phyloP scores from a whole-genome alignment of 495 filamentous ascomycete species.

The Penicillium riverlandense region DNA sequence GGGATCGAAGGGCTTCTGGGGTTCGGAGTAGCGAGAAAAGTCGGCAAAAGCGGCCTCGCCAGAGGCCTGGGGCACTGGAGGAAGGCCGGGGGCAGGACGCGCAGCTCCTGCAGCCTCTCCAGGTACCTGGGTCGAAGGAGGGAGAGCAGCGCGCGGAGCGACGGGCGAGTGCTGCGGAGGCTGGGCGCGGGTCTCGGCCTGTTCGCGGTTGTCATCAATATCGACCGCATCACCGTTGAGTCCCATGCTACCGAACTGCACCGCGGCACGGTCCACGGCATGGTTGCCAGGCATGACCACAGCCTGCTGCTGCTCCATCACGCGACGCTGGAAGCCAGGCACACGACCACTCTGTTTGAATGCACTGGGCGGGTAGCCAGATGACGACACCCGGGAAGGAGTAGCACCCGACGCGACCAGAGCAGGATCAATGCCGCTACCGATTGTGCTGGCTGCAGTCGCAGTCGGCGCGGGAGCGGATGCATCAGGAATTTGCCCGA shows the following conservation, averaged over 20 bases:
- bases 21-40: slow-evolving; percentile 62
- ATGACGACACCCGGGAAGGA: slow-evolving; percentile 53
- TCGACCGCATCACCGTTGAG: slow-evolving; percentile 73
- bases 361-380: slow-evolving; percentile 67
- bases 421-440: slow-evolving; percentile 71
- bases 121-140: slow-evolving; percentile 54
- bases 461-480: slow-evolving; percentile 67
- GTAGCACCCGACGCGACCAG: slow-evolving; percentile 42
- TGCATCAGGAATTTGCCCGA: slow-evolving; percentile 79
- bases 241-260: slow-evolving; percentile 96
- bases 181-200: slow-evolving; percentile 89
- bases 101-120: slow-evolving; percentile 55
- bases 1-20: slow-evolving; percentile 81
- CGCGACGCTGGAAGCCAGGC: slow-evolving; percentile 69
- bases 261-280: slow-evolving; percentile 84
- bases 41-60: slow-evolving; percentile 46
- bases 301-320: slow-evolving; percentile 91
- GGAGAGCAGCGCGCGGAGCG: slow-evolving; percentile 85
- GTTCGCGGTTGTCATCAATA: slow-evolving; percentile 89
- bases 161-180: slow-evolving; percentile 91
- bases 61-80: slow-evolving; percentile 54
- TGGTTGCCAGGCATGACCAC: slow-evolving; percentile 99
- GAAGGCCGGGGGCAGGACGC: slow-evolving; percentile 62
- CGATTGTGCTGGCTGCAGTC: slow-evolving; percentile 85
- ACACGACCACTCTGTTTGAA: slow-evolving; percentile 69